Base-by-base conservation (phyloP, 129 eudicot species). In the Flaveria bidentis region DNA sequence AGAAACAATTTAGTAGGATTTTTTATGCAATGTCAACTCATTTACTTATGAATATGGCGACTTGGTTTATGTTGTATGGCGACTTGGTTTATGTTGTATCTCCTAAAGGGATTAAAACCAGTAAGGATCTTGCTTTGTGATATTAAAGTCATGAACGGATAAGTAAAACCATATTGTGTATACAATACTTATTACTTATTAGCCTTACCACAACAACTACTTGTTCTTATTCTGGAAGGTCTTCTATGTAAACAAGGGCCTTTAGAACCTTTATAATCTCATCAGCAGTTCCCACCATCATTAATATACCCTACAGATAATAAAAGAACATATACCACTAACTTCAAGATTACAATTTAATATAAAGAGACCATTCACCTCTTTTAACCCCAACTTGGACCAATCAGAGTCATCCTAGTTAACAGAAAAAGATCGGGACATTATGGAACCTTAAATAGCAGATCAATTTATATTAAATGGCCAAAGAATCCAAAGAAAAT, bases 371-470 rank as follows among this genome's bases (percentile, higher is more conserved):
- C 68, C 66, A 69, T 26, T 69, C 72, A 93, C 98, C 98, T 94
- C 90, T 83, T 94, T 94, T 67, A 94, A 88, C 82, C 96, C 97
- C 72, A 94, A 84, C 69, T 85, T 87, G 55, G 96, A 85, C 97
- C 98, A 89, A 81, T 94, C 97, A 18, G 96, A 90, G 82, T 94
- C 98, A 81, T 94, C 98, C 98, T 94, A 74, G 81, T 81, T 60
- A 49, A 67, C 51, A 17, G 23, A 49, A 85, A 67, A 71, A 78
- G 6, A 69, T 58, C 64, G 23, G 17, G n/a, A 51, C 18, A 44
- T 72, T 22, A 58, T 51, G 72, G 42, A 3, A 25, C 72, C 71
- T 65, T n/a, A n/a, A 23, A 23, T 22, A 14, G n/a, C 20, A 63
- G 18, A 63, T 28, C 18, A 11, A 9, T 30, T 33, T 5, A 63